phyloP scores from a whole-genome alignment of 495 filamentous ascomycete species.

The Cladorrhinum samala region DNA sequence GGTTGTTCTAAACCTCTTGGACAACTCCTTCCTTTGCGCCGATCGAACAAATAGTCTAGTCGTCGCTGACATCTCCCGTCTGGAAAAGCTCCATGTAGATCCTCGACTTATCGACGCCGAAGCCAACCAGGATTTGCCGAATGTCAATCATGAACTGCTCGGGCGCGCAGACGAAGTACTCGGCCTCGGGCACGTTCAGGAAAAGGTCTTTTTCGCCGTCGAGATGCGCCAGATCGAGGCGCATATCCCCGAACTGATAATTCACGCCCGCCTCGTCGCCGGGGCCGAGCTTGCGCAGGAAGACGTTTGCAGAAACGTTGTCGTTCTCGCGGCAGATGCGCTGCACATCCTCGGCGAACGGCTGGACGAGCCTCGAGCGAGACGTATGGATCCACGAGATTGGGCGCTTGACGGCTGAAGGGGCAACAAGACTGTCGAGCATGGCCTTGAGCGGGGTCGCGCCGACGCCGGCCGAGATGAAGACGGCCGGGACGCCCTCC shows the following conservation, averaged over 20 bases:
- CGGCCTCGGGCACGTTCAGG: conserved; percentile 41
- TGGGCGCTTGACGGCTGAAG: conserved; percentile 34
- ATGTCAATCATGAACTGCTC: conserved; percentile 58
- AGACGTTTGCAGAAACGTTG: conserved; percentile 37
- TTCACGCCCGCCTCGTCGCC: conserved; percentile 46
- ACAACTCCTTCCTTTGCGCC: too few species aligned
- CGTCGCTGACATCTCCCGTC: conserved; percentile 43
- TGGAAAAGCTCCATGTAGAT: conserved; percentile 65
- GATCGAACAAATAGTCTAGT: too few species aligned
- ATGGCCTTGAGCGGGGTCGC: conserved; percentile 62
- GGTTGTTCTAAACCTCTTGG: too few species aligned
- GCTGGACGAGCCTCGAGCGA: conserved; percentile 41
- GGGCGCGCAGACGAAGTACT: conserved; percentile 68
- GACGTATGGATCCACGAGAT: conserved; percentile 65
- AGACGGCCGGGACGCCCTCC: conserved; percentile 48
- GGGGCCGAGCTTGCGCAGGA: conserved; percentile 31
- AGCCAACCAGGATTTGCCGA: conserved; percentile 37
- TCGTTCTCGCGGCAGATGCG: conserved; percentile 39
- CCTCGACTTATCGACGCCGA: conserved; percentile 48
- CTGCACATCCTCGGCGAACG: conserved; percentile 49
- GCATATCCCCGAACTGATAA: conserved; percentile 49
- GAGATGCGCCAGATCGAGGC: conserved; percentile 48
- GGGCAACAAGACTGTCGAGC: conserved; percentile 43
- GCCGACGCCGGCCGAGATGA: conserved; percentile 65
- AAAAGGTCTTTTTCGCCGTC: conserved; percentile 48